These are phyloP conservation scores for Diaporthe velutina DNA, from an alignment of 2,329 filamentous ascomycete species.

Conservation along the genomic window DNA sequence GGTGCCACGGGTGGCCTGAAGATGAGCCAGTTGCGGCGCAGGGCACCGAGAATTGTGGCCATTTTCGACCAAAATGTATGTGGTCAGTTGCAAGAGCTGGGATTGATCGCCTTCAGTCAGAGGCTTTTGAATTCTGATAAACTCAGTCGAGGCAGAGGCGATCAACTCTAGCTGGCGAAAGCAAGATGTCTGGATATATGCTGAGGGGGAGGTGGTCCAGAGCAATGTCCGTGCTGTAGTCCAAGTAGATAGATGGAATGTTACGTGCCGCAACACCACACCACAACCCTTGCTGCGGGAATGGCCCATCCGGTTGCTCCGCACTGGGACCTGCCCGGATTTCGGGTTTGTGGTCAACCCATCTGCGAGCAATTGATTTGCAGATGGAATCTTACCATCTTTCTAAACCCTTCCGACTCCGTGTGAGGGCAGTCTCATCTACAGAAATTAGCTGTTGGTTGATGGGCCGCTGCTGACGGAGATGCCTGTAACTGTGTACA, in stretches of 20 bases:
- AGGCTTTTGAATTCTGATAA: neutral
- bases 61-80: conserved; percentile 3
- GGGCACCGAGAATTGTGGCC: conserved; percentile 32
- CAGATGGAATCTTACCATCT: neutral
- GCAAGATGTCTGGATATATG: too few species aligned
- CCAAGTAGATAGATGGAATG: too few species aligned
- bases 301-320: neutral
- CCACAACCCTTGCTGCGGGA: neutral
- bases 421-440: neutral
- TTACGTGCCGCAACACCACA: neutral
- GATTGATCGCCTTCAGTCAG: too few species aligned
- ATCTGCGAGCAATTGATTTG: too few species aligned
- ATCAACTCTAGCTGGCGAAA: neutral
- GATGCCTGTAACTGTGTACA: neutral
- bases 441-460: neutral
- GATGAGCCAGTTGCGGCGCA: conserved; percentile 41
- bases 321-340: neutral
- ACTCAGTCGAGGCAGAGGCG: neutral
- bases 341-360: neutral
- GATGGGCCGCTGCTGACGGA: neutral
- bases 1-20: conserved; percentile 26
- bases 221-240: neutral
- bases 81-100: neutral
- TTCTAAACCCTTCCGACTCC: neutral
- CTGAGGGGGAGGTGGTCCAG: neutral